Evolutionary conservation across 1,284 basidiomycete species (phyloP).

Genomic region (Inonotus hispidus): DNA sequence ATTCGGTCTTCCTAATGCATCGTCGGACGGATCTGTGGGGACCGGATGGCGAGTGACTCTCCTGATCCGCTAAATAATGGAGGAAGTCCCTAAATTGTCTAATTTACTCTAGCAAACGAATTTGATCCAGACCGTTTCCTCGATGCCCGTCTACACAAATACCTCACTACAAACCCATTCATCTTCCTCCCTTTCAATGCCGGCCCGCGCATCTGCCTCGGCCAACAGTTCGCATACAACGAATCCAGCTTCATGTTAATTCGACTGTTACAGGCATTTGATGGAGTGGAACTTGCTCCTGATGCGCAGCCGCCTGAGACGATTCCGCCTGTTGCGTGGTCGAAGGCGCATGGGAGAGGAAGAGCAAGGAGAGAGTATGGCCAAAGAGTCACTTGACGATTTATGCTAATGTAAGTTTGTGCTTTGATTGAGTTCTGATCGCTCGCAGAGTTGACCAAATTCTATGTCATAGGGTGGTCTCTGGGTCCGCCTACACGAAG

Average conservation of each 20-base stretch:
- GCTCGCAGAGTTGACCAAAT: not conserved
- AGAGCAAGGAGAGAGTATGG: conserved; percentile 10
- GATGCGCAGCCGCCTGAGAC: conserved; percentile 40
- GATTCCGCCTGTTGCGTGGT: conserved; percentile 42
- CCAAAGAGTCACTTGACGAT: conserved; percentile 16
- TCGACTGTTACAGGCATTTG: conserved; percentile 56
- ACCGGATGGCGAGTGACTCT: conserved; percentile 43
- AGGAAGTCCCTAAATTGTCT: not conserved
- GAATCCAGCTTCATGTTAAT: conserved; percentile 64
- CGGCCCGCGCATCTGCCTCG: conserved; percentile 44
- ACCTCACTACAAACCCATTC: conserved; percentile 37
- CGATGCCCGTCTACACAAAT: conserved; percentile 32
- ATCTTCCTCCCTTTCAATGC: conserved; percentile 47
- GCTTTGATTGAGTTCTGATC: not conserved
- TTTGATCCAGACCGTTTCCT: conserved; percentile 45
- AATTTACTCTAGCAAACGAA: conserved; percentile 26
- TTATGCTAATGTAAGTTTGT: conserved; percentile 13
- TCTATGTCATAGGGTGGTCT: conserved; percentile 6
- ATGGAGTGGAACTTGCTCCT: conserved; percentile 39
- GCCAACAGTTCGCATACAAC: conserved; percentile 62
- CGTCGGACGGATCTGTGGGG: conserved; percentile 62
- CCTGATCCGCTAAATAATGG: not conserved
- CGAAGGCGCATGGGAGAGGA: not conserved
- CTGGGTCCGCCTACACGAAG: conserved; percentile 10
- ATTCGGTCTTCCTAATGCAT: conserved; percentile 59